Base-by-base conservation (phyloP, 1,284 basidiomycete genomes). In the Inonotus obliquus region DNA sequence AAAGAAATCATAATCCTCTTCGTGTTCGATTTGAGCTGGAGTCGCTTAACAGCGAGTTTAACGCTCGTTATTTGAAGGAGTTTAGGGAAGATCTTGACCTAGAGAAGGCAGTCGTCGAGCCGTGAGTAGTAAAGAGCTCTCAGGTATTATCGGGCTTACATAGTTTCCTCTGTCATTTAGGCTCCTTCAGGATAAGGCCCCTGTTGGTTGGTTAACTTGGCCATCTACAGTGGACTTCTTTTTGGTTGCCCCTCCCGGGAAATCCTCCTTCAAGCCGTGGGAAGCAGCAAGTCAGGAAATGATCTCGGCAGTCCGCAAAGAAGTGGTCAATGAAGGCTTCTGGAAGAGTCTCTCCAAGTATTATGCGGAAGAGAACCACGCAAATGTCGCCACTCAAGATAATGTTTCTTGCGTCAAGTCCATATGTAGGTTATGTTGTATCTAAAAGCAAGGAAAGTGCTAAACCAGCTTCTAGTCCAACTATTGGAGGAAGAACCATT, bases 351-450 rank as follows among this genome's bases (percentile, higher is more conserved):
- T 89, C 9, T 77, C 83, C 2, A 75, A 71, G 6, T 83, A 86
- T 68, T 88, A 84, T 65, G 78, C 84, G 0, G 83, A 88, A 66
- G 87, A 91, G 71, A 89, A 84, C 60, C 78, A 85, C 54, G 81
- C 84, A 55, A 81, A 79, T 1, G 72, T 74, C 1, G 78, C 88
- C 39, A 76, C 81, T 38, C 82, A 85, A 67, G 87, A 90, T 70
- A 83, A 89, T 67, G 79, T 87, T 7, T 85, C 85, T n/a, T 81
- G 76, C 59, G 81, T 89, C 25, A 90, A 90, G 72, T 87, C 86
- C 0, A 85, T 90, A 53, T 89, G 87, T 89, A 67, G 68, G 84
- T 71, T 29, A 9, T 54, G 27, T 49, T 51, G 57, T 39, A 27
- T 41, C 6, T 21, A 7, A n/a, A 17, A 44, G 6, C 17, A 21